These are phyloP conservation scores for Pestalotiopsis sp. DNA, from an alignment of 2,329 filamentous ascomycete genomes.

Conservation along the genomic window DNA sequence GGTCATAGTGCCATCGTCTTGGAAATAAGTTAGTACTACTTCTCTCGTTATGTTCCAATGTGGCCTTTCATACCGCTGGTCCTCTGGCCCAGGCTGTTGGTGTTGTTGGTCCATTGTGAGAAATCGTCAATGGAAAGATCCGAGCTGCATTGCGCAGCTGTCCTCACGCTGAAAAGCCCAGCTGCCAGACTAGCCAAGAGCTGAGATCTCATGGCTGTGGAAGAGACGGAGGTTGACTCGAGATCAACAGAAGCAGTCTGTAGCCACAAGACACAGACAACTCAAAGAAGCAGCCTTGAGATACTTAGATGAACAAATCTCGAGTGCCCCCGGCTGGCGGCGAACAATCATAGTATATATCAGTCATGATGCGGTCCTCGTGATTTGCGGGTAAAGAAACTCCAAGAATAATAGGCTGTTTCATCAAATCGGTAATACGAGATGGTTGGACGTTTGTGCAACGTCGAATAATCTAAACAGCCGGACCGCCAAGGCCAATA, in stretches of 20 bases:
- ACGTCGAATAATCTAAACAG: neutral
- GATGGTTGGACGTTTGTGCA: neutral
- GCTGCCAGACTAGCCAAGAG: conserved; percentile 6
- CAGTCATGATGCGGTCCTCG: neutral
- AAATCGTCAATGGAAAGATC: conserved; percentile 17
- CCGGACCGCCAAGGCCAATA: neutral
- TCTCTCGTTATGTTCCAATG: neutral
- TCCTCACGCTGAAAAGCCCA: neutral
- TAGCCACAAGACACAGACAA: neutral
- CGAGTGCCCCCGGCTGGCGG: neutral
- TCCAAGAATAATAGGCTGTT: conserved; percentile 2
- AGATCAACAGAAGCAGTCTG: neutral
- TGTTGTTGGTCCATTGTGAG: conserved; percentile 28
- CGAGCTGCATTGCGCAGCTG: conserved; percentile 9
- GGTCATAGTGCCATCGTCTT: conserved; percentile 53
- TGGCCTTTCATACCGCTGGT: conserved; percentile 35
- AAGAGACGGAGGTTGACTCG: neutral
- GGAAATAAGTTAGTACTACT: neutral
- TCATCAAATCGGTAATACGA: conserved; percentile 11
- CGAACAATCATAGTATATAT: neutral
- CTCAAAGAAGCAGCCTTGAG: neutral
- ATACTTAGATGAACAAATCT: neutral
- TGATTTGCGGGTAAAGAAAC: neutral
- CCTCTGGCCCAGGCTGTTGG: conserved; percentile 36
- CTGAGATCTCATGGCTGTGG: neutral